Conservation (phyloP, 306 rosid genomes). For the Arachis hypogaea region DNA sequence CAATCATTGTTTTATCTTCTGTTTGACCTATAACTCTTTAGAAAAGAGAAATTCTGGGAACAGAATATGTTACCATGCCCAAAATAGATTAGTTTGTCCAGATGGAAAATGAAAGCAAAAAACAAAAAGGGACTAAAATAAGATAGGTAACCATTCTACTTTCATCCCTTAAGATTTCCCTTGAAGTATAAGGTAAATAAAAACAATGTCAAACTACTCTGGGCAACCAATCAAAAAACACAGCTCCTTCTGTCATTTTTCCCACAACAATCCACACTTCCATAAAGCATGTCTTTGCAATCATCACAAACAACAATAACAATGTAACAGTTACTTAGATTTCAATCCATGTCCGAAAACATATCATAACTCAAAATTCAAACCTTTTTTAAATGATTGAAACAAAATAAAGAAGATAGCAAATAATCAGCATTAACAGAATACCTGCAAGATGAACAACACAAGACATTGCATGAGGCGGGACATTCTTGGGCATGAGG, state of each 20-base stretch:
- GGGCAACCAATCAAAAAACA: slow-evolving; percentile 22
- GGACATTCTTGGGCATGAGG: slow-evolving; percentile 71
- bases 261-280: slow-evolving; percentile 9
- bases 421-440: not conserved
- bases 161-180: slow-evolving; percentile 6
- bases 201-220: slow-evolving; percentile 16
- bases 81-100: not conserved
- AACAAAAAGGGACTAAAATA: not conserved
- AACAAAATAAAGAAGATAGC: not conserved
- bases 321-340: slow-evolving; percentile 24
- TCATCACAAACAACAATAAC: slow-evolving; percentile 8
- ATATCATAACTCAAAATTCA: slow-evolving; percentile 11
- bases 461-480: slow-evolving; percentile 76
- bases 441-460: slow-evolving; percentile 97
- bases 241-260: not conserved
- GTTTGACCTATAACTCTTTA: slow-evolving; percentile 16
- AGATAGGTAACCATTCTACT: slow-evolving; percentile 2
- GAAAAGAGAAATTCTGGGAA: slow-evolving; percentile 10
- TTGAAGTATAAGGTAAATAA: slow-evolving; percentile 26
- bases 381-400: not conserved
- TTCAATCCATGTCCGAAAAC: slow-evolving; percentile 4
- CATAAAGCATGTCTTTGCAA: not conserved
- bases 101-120: not conserved
- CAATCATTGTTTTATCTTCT: slow-evolving; percentile 14
- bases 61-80: not conserved